These are phyloP conservation scores for Fulvia fulva DNA, from an alignment of 2,329 filamentous ascomycete species.

Conservation along the genomic window DNA sequence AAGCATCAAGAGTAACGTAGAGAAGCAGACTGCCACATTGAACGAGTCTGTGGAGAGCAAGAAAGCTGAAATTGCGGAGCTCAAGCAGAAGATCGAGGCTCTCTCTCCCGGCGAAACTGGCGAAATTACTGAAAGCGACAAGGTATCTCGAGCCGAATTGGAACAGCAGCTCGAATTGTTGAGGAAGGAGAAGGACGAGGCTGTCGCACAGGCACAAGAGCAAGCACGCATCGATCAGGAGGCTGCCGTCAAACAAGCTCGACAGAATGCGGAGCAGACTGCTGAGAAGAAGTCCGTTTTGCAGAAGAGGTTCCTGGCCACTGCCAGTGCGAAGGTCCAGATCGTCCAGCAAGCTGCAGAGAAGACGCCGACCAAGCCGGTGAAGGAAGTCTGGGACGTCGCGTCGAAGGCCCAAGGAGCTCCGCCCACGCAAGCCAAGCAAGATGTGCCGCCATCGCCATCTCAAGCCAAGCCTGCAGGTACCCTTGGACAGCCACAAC, in stretches of 20 bases:
- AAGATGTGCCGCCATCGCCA: constrained; percentile 14
- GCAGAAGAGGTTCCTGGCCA: constrained; percentile 67
- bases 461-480: constrained; percentile 9
- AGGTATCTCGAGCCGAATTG: constrained; percentile 18
- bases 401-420: constrained; percentile 58
- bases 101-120: constrained; percentile 1
- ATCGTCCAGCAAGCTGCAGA: constrained; percentile 76
- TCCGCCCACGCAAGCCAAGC: constrained; percentile 15
- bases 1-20: constrained; percentile 54
- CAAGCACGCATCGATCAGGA: constrained; percentile 26
- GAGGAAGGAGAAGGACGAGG: constrained; percentile 29
- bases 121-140: constrained; percentile 15
- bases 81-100: constrained; percentile 19
- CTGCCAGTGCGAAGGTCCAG: constrained; percentile 66
- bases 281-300: constrained; percentile 58
- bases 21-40: constrained; percentile 38
- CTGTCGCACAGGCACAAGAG: constrained; percentile 22
- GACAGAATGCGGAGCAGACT: constrained; percentile 10
- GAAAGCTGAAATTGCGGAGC: constrained; percentile 29
- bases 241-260: constrained; percentile 26
- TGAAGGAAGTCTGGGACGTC: constrained; percentile 80
- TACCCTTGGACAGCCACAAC: constrained; percentile 19
- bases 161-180: constrained; percentile 26
- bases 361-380: constrained; percentile 80
- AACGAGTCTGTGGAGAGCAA: constrained; percentile 32